Conservation (phyloP, 306 rosid species). For the Prunus armeniaca region DNA sequence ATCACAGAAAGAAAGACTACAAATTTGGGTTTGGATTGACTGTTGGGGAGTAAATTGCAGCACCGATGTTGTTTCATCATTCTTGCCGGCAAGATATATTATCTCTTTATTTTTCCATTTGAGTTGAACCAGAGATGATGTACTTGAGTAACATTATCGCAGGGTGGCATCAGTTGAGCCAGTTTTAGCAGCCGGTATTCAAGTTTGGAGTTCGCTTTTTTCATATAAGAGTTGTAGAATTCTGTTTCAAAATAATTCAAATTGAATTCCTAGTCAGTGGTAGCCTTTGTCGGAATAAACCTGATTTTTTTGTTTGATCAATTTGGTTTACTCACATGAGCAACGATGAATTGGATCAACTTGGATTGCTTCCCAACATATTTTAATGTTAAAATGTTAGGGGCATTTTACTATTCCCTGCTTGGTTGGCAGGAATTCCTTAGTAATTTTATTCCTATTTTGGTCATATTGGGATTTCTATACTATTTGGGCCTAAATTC, state of each 20-base stretch:
- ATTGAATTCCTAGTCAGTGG: not conserved
- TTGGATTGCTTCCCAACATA: no score
- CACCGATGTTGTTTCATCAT: conserved; percentile 11
- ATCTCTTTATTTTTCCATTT: conserved; percentile 3
- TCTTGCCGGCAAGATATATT: conserved; percentile 11
- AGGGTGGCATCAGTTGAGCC: conserved; percentile 3
- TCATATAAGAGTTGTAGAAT: conserved; percentile 10
- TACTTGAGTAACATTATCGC: not conserved
- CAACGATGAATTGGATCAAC: no score
- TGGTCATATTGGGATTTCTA: no score
- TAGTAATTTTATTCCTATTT: no score
- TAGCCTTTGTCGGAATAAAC: not conserved
- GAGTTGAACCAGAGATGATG: conserved; percentile 1
- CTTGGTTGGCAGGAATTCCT: no score
- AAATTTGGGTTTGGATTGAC: conserved; percentile 97
- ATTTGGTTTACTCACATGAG: no score
- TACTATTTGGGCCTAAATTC: no score
- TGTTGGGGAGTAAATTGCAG: conserved; percentile 66
- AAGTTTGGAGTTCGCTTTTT: not conserved
- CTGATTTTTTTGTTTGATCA: not conserved
- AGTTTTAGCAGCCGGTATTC: not conserved
- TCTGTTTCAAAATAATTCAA: conserved; percentile 10
- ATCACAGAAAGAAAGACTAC: conserved; percentile 93
- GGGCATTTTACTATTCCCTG: no score
- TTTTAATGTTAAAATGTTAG: no score